Evolutionary conservation across 345 rosid genomes (phyloP).

Genomic region (Citrus unshiu): DNA sequence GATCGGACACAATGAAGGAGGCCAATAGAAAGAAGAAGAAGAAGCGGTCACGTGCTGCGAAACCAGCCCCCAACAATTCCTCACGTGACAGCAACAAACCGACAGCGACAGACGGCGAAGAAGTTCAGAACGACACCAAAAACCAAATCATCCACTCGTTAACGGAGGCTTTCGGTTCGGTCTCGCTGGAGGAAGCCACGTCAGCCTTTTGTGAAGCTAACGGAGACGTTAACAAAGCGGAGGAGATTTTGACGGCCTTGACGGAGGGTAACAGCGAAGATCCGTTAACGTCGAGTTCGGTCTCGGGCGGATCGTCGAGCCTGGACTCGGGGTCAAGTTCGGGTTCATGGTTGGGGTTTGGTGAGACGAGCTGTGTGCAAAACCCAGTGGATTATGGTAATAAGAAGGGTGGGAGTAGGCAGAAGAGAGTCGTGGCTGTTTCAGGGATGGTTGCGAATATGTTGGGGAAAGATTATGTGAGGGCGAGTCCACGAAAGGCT

Average conservation of each 20-base stretch:
- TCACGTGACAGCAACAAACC: slow-evolving; percentile 4
- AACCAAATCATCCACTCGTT: slow-evolving; percentile 25
- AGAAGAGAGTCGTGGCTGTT: slow-evolving; percentile 59
- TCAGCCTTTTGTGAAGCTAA: slow-evolving; percentile 41
- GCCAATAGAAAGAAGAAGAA: slow-evolving; percentile 42
- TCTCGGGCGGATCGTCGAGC: slow-evolving; percentile 39
- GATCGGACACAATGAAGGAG: slow-evolving; percentile 35
- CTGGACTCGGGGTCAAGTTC: slow-evolving; percentile 42
- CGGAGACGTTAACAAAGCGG: slow-evolving; percentile 49
- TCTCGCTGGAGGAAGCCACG: slow-evolving; percentile 49
- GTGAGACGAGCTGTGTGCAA: slow-evolving; percentile 29
- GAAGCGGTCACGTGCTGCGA: slow-evolving; percentile 29
- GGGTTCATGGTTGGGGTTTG: slow-evolving; percentile 35
- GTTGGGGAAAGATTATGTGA: slow-evolving; percentile 73
- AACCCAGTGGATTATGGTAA: slow-evolving; percentile 14
- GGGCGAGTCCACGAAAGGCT: slow-evolving; percentile 32
- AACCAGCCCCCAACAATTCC: slow-evolving; percentile 13
- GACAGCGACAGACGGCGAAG: not conserved
- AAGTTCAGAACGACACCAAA: slow-evolving; percentile 9
- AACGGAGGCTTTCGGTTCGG: slow-evolving; percentile 47
- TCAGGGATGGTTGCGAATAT: slow-evolving; percentile 85
- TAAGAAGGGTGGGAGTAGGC: slow-evolving; percentile 38
- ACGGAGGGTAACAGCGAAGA: slow-evolving; percentile 34
- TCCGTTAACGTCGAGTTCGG: slow-evolving; percentile 41
- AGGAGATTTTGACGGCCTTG: slow-evolving; percentile 32